Percentiles rank a stretch among this genome's conserved stretches.
Evolutionary conservation across 257 asterid species (phyloP).

Genomic region (Solanum dulcamara): DNA sequence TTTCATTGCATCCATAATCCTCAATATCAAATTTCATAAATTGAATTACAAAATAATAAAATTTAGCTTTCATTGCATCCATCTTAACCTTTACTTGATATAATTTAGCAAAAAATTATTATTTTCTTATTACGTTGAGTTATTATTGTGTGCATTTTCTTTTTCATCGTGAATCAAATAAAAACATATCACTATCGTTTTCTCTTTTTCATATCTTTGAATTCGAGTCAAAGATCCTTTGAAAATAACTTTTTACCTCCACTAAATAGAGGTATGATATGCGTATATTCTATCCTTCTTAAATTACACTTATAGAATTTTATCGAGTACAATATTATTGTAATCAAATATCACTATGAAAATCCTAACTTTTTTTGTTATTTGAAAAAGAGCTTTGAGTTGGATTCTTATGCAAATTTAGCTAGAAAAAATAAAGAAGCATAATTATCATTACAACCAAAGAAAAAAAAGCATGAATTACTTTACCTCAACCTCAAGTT

Average conservation of each 20-base stretch:
- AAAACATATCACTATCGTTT: neutral
- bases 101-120: neutral
- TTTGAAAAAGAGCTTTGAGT: neutral
- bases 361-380: no score
- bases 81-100: neutral
- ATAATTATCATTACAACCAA: neutral
- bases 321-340: rapidly evolving
- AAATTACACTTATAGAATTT: rapidly evolving
- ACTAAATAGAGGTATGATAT: rapidly evolving
- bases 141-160: neutral
- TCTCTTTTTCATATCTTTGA: neutral
- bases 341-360: neutral
- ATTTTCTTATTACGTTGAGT: neutral
- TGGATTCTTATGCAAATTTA: neutral
- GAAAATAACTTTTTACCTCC: neutral
- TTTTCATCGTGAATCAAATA: neutral
- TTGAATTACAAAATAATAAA: neutral
- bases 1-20: no score
- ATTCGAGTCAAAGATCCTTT: rapidly evolving
- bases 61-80: neutral
- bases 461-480: neutral
- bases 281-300: rapidly evolving
- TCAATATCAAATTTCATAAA: neutral
- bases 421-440: neutral
- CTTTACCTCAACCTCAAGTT: neutral